Evolutionary conservation across 306 rosid genomes (phyloP).

Genomic region (Vigna trinervia): DNA sequence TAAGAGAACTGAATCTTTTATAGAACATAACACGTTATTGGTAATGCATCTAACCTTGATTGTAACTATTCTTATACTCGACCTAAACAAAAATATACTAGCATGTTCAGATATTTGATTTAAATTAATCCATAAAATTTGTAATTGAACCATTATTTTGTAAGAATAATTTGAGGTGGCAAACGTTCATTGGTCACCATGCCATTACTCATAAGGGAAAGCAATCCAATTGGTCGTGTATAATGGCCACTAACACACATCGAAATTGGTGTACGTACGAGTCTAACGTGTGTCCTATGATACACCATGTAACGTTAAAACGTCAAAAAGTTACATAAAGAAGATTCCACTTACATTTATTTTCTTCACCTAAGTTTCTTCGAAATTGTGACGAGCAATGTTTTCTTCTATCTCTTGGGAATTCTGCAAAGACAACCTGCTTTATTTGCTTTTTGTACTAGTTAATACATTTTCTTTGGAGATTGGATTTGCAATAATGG

Average conservation of each 20-base stretch:
- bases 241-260: constrained; percentile 32
- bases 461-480: background rate
- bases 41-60: background rate
- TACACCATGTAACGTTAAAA: background rate
- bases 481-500: constrained; percentile 43
- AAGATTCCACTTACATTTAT: constrained; percentile 46
- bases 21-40: too few species aligned
- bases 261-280: background rate
- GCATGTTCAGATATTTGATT: background rate
- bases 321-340: constrained; percentile 7
- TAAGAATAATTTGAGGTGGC: constrained; percentile 36
- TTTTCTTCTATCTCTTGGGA: background rate
- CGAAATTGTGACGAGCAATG: constrained; percentile 13
- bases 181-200: constrained; percentile 37
- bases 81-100: background rate
- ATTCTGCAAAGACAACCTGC: constrained; percentile 44
- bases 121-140: background rate
- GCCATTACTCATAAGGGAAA: constrained; percentile 47
- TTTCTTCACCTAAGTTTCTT: constrained; percentile 18
- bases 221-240: constrained; percentile 25
- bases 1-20: too few species aligned
- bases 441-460: constrained; percentile 29
- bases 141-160: constrained; percentile 14
- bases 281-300: constrained; percentile 13
- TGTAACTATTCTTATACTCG: background rate